Percentiles rank a stretch among this genome's conserved stretches.
These are phyloP conservation scores for Orobanche coerulescens DNA, from an alignment of 257 asterid genomes.

Conservation along the genomic window DNA sequence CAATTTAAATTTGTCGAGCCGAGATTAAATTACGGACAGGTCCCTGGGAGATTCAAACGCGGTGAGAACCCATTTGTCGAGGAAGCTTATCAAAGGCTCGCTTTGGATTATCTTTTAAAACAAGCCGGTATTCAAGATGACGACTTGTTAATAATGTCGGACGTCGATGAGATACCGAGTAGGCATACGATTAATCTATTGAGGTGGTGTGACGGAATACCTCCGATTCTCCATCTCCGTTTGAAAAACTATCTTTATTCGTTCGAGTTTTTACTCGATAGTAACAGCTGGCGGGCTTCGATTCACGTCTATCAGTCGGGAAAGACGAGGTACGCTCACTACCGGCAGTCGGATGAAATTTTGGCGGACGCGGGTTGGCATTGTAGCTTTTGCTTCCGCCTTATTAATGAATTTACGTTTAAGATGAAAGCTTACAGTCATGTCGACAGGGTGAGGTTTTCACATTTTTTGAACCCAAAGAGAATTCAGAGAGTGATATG, in stretches of 20 bases:
- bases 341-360: constrained; percentile 57
- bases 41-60: constrained; percentile 55
- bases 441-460: constrained; percentile 65
- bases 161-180: constrained; percentile 84
- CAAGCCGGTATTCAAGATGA: constrained; percentile 83
- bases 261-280: constrained; percentile 60
- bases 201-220: constrained; percentile 81
- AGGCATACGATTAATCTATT: constrained; percentile 63
- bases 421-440: constrained; percentile 97
- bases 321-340: constrained; percentile 70
- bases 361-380: constrained; percentile 93
- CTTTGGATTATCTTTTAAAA: constrained; percentile 61
- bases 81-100: constrained; percentile 75
- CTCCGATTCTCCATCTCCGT: constrained; percentile 67
- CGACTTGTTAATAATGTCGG: constrained; percentile 81
- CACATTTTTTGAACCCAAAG: constrained; percentile 67
- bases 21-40: constrained; percentile 59
- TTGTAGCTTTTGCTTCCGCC: constrained; percentile 85
- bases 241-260: constrained; percentile 72
- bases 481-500: constrained; percentile 76
- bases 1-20: constrained; percentile 65
- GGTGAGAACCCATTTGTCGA: constrained; percentile 85
- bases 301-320: constrained; percentile 62
- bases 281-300: constrained; percentile 89
- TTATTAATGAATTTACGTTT: constrained; percentile 59